Evolutionary conservation across 371 early-diverging fungal species (phyloP).

Genomic region (Smittium culicis): DNA sequence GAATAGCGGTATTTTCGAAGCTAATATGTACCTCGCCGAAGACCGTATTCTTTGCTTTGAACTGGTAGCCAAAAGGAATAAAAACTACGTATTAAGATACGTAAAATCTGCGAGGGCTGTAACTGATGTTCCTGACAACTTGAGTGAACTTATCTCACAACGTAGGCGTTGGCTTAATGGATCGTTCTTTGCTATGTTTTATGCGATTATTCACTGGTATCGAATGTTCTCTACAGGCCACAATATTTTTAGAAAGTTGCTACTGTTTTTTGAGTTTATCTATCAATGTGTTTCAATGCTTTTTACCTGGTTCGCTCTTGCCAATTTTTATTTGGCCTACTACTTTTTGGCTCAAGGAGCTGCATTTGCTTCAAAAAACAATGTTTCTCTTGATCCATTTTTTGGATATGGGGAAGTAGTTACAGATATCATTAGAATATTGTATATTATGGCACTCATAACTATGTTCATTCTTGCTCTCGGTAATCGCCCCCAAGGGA

Average conservation of each 20-base stretch:
- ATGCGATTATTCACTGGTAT: slow-evolving; percentile 62
- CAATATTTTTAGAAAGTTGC: slow-evolving; percentile 40
- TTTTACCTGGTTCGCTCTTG: slow-evolving; percentile 65
- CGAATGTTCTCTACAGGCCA: slow-evolving; percentile 61
- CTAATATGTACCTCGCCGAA: slow-evolving; percentile 66
- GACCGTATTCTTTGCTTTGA: slow-evolving; percentile 86
- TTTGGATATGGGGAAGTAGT: slow-evolving; percentile 47
- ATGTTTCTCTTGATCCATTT: slow-evolving; percentile 43
- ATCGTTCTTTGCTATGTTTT: slow-evolving; percentile 84
- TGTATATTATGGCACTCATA: slow-evolving; percentile 61
- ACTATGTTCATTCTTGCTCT: slow-evolving; percentile 69
- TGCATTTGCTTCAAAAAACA: slow-evolving; percentile 25
- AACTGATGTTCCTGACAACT: slow-evolving; percentile 68
- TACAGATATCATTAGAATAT: slow-evolving; percentile 44
- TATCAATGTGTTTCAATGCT: slow-evolving; percentile 55
- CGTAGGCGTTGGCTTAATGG: slow-evolving; percentile 91
- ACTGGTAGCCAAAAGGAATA: slow-evolving; percentile 58
- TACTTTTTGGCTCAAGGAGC: slow-evolving; percentile 56
- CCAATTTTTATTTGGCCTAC: slow-evolving; percentile 74
- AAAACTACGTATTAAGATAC: slow-evolving; percentile 55
- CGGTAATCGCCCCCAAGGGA: slow-evolving; percentile 88
- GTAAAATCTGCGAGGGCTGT: slow-evolving; percentile 57
- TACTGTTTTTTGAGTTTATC: slow-evolving; percentile 51
- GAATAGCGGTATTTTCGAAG: slow-evolving; percentile 42
- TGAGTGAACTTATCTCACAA: slow-evolving; percentile 80